Evolutionary conservation across 2,329 filamentous ascomycete species (phyloP), one percentile per base, ranked within the genome.

Genomic region (Fusarium marasasianum): DNA sequence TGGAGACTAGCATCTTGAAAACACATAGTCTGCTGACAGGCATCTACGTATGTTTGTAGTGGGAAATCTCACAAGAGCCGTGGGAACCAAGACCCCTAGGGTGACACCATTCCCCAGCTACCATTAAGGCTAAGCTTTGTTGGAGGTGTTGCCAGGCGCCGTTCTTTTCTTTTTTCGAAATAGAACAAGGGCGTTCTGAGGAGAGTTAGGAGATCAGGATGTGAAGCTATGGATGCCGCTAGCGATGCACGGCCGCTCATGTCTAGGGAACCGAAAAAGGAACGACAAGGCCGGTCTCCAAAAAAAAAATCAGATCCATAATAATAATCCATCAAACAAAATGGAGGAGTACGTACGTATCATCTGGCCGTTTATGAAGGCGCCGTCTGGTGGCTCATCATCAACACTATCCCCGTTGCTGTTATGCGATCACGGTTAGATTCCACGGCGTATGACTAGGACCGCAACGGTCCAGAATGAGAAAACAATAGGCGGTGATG

Each of bases 121-220:
- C 66, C 72, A 67, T 22, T 41, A 31, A 62, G 64, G 72, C 75
- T 77, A 76, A 75, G 70, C 76, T 77, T 75, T 66, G 63, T 66
- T 76, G 53, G 74, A 67, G 63, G 61, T 47, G 37, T 63, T 76
- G 64, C 62, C 66, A 64, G 63, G 61, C 66, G 67, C 72, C 59
- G 66, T 65, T 63, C 41, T 26, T 70, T 73, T 55, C 57, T 69
- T 71, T 75, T 77, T 67, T 63, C 55, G 73, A 63, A 69, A 56
- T 63, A 54, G 45, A 63, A 69, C 40, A 64, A 56, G 61, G 60
- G 31, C 47, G 24, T 61, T 60, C 59, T 71, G 69, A 71, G 60
- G n/a, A 22, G 48, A 44, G 63, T 68, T 51, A 53, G 63, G 73
- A 76, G 69, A 73, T 69, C 75, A 76, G 51, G 51, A 53, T 53